These are phyloP conservation scores for Cystofilobasidium capitatum DNA, from an alignment of 768 basidiomycete genomes.

Conservation along the genomic window DNA sequence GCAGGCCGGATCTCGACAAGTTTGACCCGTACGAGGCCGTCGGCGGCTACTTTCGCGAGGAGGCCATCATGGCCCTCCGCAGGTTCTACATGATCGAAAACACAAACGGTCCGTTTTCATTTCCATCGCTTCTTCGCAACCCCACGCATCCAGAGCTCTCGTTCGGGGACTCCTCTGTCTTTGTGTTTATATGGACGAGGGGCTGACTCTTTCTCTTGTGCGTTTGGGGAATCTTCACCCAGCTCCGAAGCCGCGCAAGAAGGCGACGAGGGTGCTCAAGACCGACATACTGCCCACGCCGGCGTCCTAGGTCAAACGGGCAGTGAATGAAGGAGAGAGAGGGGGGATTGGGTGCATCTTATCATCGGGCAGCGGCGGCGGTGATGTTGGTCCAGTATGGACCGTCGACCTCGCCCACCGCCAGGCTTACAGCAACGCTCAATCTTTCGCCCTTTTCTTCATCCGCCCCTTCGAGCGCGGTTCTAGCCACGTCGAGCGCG, in stretches of 20 bases:
- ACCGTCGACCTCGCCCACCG: neutral
- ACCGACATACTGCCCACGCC: constrained; percentile 52
- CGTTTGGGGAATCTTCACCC: neutral
- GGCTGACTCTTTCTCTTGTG: no score
- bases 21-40: constrained; percentile 52
- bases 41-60: constrained; percentile 68
- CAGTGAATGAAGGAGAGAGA: no score
- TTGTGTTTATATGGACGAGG: no score
- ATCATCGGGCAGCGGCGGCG: no score
- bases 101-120: constrained; percentile 55
- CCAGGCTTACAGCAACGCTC: constrained; percentile 1
- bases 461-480: constrained; percentile 11
- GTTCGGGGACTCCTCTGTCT: neutral
- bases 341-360: no score
- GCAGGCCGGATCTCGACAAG: constrained; percentile 12
- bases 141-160: constrained; percentile 1
- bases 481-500: constrained; percentile 53
- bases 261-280: constrained; percentile 73
- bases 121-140: neutral
- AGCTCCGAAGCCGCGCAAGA: constrained; percentile 88
- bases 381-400: neutral
- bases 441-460: neutral
- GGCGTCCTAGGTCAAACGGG: no score
- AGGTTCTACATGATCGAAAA: constrained; percentile 92
- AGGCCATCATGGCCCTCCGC: constrained; percentile 75